Evolutionary conservation across 345 rosid species (phyloP).

Genomic region (Reutealis trisperma): DNA sequence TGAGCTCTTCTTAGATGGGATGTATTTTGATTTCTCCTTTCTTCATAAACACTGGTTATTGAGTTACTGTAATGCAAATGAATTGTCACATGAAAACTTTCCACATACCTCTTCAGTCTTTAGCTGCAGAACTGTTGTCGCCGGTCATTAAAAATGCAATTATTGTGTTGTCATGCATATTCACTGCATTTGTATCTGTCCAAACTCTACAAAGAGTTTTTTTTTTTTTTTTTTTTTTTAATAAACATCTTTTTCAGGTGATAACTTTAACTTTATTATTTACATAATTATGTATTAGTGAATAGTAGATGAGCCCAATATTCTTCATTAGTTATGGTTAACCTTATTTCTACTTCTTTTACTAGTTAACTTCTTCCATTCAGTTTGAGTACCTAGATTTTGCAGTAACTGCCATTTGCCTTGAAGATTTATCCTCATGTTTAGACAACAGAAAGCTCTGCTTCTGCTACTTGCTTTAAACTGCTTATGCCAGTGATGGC

Average conservation of each 20-base stretch:
- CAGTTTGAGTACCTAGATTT: neutral
- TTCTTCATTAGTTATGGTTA: neutral
- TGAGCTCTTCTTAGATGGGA: neutral
- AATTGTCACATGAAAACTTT: neutral
- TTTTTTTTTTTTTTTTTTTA: too few species aligned
- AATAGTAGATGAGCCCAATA: neutral
- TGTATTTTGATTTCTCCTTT: neutral
- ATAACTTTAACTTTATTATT: neutral
- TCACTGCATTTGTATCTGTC: neutral
- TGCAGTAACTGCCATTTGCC: conserved; percentile 6
- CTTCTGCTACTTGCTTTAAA: neutral
- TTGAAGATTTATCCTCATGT: conserved; percentile 5
- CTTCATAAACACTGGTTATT: neutral
- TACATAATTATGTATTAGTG: neutral
- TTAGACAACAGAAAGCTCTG: neutral
- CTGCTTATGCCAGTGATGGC: conserved; percentile 2
- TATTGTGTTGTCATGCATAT: neutral
- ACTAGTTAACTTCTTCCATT: conserved; percentile 12
- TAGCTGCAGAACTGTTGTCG: neutral
- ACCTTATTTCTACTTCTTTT: conserved; percentile 10
- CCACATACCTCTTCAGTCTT: neutral
- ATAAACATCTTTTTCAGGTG: neutral
- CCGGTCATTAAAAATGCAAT: neutral
- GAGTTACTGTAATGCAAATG: neutral
- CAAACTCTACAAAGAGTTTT: neutral